These are phyloP conservation scores for Leersia perrieri DNA, from an alignment of 176 grass and related monocot species.

Conservation along the genomic window DNA sequence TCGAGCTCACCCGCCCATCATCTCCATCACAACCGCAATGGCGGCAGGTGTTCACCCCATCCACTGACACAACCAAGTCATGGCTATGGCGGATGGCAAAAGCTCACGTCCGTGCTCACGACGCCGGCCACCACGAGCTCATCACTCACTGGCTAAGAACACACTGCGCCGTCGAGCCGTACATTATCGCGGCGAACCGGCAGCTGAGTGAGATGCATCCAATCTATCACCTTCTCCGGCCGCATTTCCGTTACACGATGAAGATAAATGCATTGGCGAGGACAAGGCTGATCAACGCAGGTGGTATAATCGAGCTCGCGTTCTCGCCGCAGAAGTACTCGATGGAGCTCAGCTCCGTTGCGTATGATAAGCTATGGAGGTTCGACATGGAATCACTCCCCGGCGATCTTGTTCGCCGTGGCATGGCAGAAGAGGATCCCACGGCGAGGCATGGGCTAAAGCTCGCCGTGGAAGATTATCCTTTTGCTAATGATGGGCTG, in stretches of 20 bases:
- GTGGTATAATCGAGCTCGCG: conserved; percentile 62
- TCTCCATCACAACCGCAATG: conserved; percentile 46
- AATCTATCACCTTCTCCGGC: conserved; percentile 62
- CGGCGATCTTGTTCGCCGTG: conserved; percentile 65
- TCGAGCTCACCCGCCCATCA: conserved; percentile 70
- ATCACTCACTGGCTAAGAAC: conserved; percentile 82
- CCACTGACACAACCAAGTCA: conserved; percentile 43
- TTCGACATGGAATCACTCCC: conserved; percentile 84
- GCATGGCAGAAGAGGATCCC: conserved; percentile 77
- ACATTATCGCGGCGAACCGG: conserved; percentile 69
- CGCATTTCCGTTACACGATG: conserved; percentile 89
- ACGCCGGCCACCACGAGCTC: conserved; percentile 78
- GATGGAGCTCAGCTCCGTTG: conserved; percentile 75
- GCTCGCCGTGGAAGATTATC: conserved; percentile 68
- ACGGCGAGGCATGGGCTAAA: conserved; percentile 50
- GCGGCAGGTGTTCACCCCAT: conserved; percentile 60
- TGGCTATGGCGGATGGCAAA: conserved; percentile 85
- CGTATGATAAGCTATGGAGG: conserved; percentile 71
- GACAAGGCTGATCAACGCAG: conserved; percentile 52
- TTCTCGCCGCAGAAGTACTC: conserved; percentile 69
- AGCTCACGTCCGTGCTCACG: conserved; percentile 77
- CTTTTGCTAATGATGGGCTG: conserved; percentile 81
- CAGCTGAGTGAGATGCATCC: conserved; percentile 91
- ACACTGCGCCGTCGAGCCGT: conserved; percentile 69
- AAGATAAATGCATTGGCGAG: conserved; percentile 69